Evolutionary conservation across 306 rosid genomes (phyloP).

Genomic region (Malus domestica): DNA sequence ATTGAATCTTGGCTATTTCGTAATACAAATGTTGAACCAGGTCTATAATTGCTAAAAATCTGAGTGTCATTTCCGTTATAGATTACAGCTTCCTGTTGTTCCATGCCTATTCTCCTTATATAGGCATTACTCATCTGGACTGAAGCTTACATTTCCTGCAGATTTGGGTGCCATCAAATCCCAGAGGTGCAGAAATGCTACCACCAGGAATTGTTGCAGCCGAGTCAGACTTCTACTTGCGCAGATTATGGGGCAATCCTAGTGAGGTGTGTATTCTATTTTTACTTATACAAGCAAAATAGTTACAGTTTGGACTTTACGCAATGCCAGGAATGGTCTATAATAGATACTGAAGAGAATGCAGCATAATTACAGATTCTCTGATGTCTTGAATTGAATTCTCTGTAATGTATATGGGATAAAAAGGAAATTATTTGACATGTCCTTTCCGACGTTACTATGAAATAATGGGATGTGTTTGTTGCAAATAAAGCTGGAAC

Average conservation of each 20-base stretch:
- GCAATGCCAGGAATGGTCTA: neutral
- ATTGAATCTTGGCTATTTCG: neutral
- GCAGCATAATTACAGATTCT: neutral
- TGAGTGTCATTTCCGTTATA: neutral
- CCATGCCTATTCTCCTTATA: neutral
- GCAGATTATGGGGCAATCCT: conserved; percentile 94
- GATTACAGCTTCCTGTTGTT: neutral
- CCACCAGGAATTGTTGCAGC: conserved; percentile 77
- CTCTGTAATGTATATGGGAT: neutral
- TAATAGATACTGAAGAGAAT: neutral
- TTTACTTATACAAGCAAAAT: neutral
- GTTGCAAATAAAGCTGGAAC: neutral
- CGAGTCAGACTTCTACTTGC: conserved; percentile 73
- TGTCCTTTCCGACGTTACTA: neutral
- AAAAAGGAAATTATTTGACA: neutral
- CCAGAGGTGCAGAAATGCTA: conserved; percentile 88
- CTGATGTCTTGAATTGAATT: neutral
- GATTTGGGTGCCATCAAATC: conserved; percentile 96
- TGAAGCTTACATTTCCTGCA: conserved; percentile 26
- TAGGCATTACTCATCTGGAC: neutral
- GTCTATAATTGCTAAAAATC: conserved; percentile 1
- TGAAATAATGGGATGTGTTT: neutral
- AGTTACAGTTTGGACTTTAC: neutral
- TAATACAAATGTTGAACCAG: conserved; percentile 5
- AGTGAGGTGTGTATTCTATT: conserved; percentile 59